These are phyloP conservation scores for Golubevia sp. DNA, from an alignment of 1,284 basidiomycete species.

Conservation along the genomic window DNA sequence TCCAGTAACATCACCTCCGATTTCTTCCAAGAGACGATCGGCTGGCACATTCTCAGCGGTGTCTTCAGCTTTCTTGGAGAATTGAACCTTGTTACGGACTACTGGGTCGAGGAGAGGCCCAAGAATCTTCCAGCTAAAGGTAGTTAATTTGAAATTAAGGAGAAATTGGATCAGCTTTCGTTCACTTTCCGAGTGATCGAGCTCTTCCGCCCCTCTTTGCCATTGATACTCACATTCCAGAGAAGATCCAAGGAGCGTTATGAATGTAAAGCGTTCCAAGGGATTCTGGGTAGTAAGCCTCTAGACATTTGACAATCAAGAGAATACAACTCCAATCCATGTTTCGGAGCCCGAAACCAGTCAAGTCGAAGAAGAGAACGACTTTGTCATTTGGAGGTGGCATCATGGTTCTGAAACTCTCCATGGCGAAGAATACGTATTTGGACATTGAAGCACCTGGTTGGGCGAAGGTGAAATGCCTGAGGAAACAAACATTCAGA, in stretches of 20 bases:
- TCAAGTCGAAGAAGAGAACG: constrained; percentile 50
- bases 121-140: constrained; percentile 11
- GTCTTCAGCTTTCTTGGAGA: constrained; percentile 37
- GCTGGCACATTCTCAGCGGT: constrained; percentile 36
- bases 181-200: no score
- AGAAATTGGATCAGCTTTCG: no score
- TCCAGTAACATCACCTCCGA: constrained; percentile 37
- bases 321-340: background rate
- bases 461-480: constrained; percentile 49
- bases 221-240: constrained; percentile 56
- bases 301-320: constrained; percentile 15
- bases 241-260: constrained; percentile 55
- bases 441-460: constrained; percentile 49
- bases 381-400: constrained; percentile 55
- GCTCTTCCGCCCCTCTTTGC: no score
- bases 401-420: constrained; percentile 50
- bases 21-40: constrained; percentile 34
- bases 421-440: constrained; percentile 51
- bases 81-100: constrained; percentile 11
- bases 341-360: constrained; percentile 34
- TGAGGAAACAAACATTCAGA: background rate
- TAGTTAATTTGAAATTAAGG: background rate
- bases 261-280: constrained; percentile 50
- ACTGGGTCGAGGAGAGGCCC: constrained; percentile 21
- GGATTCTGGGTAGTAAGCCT: constrained; percentile 57